phyloP scores from a whole-genome alignment of 306 rosid genomes.

The Vigna hirtella region DNA sequence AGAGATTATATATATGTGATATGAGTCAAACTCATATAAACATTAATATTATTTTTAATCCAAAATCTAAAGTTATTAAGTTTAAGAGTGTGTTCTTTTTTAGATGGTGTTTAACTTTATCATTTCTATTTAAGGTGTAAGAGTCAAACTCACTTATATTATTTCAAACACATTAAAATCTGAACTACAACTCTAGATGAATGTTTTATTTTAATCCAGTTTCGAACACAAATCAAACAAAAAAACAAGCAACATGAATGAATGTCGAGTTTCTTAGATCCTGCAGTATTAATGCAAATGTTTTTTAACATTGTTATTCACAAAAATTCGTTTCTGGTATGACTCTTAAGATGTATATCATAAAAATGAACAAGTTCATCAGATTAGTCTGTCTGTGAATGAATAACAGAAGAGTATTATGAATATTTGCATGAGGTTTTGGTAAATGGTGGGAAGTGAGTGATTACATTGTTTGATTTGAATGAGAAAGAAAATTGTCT shows the following conservation, averaged over 20 bases:
- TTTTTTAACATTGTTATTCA: neutral
- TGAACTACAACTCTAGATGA: neutral
- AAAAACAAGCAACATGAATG: neutral
- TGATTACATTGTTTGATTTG: conserved; percentile 7
- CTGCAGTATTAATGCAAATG: neutral
- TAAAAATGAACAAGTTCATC: neutral
- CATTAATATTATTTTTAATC: too few relatives aligned
- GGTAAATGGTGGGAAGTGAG: neutral
- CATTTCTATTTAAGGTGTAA: too few relatives aligned
- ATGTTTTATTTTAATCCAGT: neutral
- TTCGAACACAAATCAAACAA: neutral
- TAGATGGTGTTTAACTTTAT: too few relatives aligned
- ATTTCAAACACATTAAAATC: neutral
- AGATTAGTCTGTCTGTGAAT: neutral
- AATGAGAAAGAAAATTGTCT: neutral
- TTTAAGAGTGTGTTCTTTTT: too few relatives aligned
- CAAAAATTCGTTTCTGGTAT: neutral
- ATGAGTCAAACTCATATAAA: too few relatives aligned
- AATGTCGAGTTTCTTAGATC: neutral
- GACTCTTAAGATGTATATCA: neutral
- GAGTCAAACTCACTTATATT: too few relatives aligned
- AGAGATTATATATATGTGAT: too few relatives aligned
- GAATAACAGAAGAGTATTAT: neutral
- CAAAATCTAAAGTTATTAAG: too few relatives aligned
- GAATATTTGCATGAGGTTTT: neutral